A percentile compares a stretch with the other conserved stretches of the same genome.
phyloP scores from a whole-genome alignment of 2,329 filamentous ascomycete genomes.

The Pseudofabraea citricarpa region DNA sequence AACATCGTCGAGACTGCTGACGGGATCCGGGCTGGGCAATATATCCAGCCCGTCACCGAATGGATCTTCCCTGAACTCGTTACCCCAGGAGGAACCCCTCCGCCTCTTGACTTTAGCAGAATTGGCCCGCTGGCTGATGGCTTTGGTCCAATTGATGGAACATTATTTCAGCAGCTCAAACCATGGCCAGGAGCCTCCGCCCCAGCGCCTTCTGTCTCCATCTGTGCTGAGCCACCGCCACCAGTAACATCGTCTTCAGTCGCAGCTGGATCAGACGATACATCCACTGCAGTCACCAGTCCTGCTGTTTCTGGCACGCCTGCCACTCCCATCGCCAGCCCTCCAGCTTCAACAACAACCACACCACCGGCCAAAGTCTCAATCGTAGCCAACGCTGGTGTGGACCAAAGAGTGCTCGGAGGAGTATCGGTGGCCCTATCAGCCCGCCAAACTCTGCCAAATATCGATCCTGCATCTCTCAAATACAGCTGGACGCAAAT shows the following conservation, averaged over 20 bases:
- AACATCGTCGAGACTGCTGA: conserved; percentile 31
- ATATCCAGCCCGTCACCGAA: conserved; percentile 35
- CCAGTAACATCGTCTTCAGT: background rate
- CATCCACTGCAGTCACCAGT: no score
- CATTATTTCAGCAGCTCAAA: conserved; percentile 32
- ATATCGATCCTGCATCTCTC: background rate
- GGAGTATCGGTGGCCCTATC: conserved; percentile 2
- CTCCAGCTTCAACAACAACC: background rate
- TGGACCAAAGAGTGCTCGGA: conserved; percentile 4
- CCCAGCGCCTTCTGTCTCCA: background rate
- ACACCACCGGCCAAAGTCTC: background rate
- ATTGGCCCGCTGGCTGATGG: conserved; percentile 28
- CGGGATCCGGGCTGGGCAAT: conserved; percentile 35
- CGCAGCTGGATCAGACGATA: background rate
- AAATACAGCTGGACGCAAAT: conserved; percentile 4
- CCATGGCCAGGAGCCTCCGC: conserved; percentile 22
- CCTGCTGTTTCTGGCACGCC: no score
- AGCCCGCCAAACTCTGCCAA: background rate
- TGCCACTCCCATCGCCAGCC: background rate
- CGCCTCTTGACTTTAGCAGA: conserved; percentile 30
- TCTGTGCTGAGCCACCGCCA: no score
- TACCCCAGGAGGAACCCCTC: conserved; percentile 29
- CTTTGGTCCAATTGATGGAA: conserved; percentile 20
- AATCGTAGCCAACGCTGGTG: conserved; percentile 1
- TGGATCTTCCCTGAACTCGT: conserved; percentile 39